Evolutionary conservation across 768 basidiomycete genomes (phyloP).

Genomic region (Mycena filopes): DNA sequence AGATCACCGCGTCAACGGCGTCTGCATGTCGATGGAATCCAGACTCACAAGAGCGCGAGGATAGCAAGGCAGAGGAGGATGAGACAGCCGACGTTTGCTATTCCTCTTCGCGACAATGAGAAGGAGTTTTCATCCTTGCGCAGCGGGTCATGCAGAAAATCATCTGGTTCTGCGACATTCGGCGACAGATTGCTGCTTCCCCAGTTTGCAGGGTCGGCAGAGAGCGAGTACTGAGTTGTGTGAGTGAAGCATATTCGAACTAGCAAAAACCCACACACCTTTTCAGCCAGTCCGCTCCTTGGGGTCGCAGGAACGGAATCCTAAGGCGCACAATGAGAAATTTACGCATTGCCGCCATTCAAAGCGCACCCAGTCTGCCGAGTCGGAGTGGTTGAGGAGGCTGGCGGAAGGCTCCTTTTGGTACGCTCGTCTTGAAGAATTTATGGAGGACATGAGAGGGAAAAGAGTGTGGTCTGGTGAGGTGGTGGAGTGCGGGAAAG

Average conservation of each 20-base stretch:
- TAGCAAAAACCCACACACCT: conserved; percentile 4
- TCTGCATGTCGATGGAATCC: not conserved
- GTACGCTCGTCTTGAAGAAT: not conserved
- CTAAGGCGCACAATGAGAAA: not conserved
- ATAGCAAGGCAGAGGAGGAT: conserved; percentile 63
- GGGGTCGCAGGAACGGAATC: not conserved
- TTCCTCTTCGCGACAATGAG: conserved; percentile 64
- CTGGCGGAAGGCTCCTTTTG: not conserved
- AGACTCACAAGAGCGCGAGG: conserved; percentile 67
- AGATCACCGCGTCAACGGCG: conserved; percentile 5
- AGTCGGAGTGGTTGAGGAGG: not conserved
- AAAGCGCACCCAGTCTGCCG: conserved; percentile 8
- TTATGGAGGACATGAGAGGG: conserved; percentile 2
- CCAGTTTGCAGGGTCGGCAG: conserved; percentile 78
- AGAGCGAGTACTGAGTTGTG: conserved; percentile 70
- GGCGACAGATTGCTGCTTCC: conserved; percentile 73
- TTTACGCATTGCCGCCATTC: not conserved
- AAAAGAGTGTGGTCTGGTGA: conserved; percentile 21
- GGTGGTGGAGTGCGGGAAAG: not conserved
- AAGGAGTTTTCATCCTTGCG: conserved; percentile 71
- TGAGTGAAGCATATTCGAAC: not conserved
- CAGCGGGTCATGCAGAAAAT: conserved; percentile 77
- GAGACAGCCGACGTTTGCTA: conserved; percentile 80
- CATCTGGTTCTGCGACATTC: conserved; percentile 67
- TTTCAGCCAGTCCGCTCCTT: conserved; percentile 24